Percentiles rank a stretch among this genome's conserved stretches.
These are phyloP conservation scores for Bryum argenteum DNA, from an alignment of 225 moss, liverwort and hornwort species.

Conservation along the genomic window DNA sequence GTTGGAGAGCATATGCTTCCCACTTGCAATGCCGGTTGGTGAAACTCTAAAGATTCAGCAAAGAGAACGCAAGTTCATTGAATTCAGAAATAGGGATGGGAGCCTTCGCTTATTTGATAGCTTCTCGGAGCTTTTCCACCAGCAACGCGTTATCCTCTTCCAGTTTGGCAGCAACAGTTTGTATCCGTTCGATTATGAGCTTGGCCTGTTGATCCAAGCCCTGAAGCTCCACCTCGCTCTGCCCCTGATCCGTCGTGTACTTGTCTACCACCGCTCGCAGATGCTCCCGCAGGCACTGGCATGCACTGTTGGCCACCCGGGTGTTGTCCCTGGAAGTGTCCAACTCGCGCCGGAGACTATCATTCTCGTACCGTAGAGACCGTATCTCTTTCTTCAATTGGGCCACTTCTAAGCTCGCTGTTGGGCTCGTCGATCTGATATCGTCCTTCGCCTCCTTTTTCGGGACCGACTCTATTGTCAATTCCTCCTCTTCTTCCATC, in stretches of 20 bases:
- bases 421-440: neutral
- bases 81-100: no score
- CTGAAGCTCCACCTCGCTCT: conserved; percentile 34
- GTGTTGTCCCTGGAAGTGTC: neutral
- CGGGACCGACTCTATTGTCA: neutral
- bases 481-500: conserved; percentile 5
- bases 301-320: conserved; percentile 4
- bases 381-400: conserved; percentile 35
- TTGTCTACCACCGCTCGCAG: conserved; percentile 24
- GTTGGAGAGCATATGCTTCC: no score
- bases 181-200: conserved; percentile 32
- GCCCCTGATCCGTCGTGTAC: conserved; percentile 30
- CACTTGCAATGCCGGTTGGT: no score
- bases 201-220: conserved; percentile 32
- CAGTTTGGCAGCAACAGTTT: conserved; percentile 24
- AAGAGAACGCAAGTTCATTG: neutral
- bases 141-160: conserved; percentile 43
- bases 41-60: no score
- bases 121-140: conserved; percentile 36
- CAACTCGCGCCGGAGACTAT: conserved; percentile 15
- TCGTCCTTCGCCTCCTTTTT: conserved; percentile 13
- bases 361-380: conserved; percentile 13
- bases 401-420: conserved; percentile 10
- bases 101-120: conserved; percentile 11
- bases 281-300: conserved; percentile 19